Evolutionary conservation across 495 filamentous ascomycete genomes (phyloP).

Genomic region (Recurvomyces mirabilis): DNA sequence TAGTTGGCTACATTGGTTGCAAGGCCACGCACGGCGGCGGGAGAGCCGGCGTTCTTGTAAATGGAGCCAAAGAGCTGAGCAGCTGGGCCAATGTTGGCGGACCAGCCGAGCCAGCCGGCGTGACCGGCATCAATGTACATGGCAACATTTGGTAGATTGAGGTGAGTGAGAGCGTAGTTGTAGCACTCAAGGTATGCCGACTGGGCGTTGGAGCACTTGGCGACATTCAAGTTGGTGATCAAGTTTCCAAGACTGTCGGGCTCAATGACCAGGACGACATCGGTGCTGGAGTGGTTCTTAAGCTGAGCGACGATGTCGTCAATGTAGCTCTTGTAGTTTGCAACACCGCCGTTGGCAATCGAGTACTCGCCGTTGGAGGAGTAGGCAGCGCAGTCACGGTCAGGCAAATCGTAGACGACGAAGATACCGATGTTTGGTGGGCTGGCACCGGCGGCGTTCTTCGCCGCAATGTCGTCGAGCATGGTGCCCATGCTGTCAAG

Average conservation of each 20-base stretch:
- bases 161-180: slow-evolving; percentile 57
- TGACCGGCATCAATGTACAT: slow-evolving; percentile 80
- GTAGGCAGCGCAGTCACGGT: slow-evolving; percentile 65
- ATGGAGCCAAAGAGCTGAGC: slow-evolving; percentile 56
- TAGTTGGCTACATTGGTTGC: slow-evolving; percentile 59
- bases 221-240: slow-evolving; percentile 57
- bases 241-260: slow-evolving; percentile 73
- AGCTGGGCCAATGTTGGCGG: slow-evolving; percentile 61
- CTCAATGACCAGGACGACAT: slow-evolving; percentile 47
- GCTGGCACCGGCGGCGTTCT: slow-evolving; percentile 42
- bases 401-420: slow-evolving; percentile 68
- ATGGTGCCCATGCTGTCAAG: slow-evolving; percentile 40
- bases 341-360: slow-evolving; percentile 46
- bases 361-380: slow-evolving; percentile 67
- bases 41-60: slow-evolving; percentile 54
- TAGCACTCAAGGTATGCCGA: slow-evolving; percentile 56
- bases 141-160: slow-evolving; percentile 66
- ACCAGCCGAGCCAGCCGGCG: slow-evolving; percentile 76
- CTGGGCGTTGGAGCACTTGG: slow-evolving; percentile 53
- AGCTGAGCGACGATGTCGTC: slow-evolving; percentile 51
- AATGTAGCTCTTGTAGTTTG: slow-evolving; percentile 61
- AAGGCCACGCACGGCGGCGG: slow-evolving; percentile 56
- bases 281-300: slow-evolving; percentile 43
- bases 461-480: slow-evolving; percentile 42
- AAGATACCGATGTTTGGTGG: slow-evolving; percentile 28